phyloP scores from a whole-genome alignment of 192 early-diverging fungal species.

The Rhizoclosmatium globosum region DNA sequence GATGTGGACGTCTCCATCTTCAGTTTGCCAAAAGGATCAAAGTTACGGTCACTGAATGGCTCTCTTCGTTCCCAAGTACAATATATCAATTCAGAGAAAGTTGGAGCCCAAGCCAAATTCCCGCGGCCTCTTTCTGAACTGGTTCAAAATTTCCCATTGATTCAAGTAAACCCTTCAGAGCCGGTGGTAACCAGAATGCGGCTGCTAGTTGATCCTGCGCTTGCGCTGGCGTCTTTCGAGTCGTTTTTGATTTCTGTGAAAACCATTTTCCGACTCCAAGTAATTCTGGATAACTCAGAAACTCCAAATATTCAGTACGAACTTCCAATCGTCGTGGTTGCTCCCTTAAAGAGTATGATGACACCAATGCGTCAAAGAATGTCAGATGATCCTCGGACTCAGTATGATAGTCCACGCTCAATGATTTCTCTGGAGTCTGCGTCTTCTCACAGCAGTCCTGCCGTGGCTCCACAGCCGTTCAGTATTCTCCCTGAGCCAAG shows the following conservation, averaged over 20 bases:
- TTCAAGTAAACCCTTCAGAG: background rate
- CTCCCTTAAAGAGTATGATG: background rate
- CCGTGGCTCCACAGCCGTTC: background rate
- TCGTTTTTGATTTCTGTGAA: slow-evolving; percentile 17
- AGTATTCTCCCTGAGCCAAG: background rate
- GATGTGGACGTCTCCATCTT: slow-evolving; percentile 25
- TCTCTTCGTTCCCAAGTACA: slow-evolving; percentile 17
- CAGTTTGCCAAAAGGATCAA: slow-evolving; percentile 4
- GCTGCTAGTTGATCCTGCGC: slow-evolving; percentile 29
- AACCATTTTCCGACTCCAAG: slow-evolving; percentile 30
- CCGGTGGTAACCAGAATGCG: slow-evolving; percentile 1
- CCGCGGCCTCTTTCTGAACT: slow-evolving; percentile 12
- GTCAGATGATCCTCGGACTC: no score
- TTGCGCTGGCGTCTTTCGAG: slow-evolving; percentile 22
- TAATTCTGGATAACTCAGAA: slow-evolving; percentile 24
- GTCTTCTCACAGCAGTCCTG: background rate
- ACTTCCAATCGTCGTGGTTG: slow-evolving; percentile 24
- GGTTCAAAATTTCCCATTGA: slow-evolving; percentile 11
- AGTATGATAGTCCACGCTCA: background rate
- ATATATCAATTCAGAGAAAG: background rate
- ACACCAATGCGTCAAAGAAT: background rate
- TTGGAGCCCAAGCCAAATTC: background rate
- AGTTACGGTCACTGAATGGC: slow-evolving; percentile 19
- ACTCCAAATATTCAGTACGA: slow-evolving; percentile 33
- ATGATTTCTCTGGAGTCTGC: no score